A percentile compares a stretch with the other conserved stretches of the same genome.
These are phyloP conservation scores for Trichoderma sp. DNA, from an alignment of 2,329 filamentous ascomycete species.

Conservation along the genomic window DNA sequence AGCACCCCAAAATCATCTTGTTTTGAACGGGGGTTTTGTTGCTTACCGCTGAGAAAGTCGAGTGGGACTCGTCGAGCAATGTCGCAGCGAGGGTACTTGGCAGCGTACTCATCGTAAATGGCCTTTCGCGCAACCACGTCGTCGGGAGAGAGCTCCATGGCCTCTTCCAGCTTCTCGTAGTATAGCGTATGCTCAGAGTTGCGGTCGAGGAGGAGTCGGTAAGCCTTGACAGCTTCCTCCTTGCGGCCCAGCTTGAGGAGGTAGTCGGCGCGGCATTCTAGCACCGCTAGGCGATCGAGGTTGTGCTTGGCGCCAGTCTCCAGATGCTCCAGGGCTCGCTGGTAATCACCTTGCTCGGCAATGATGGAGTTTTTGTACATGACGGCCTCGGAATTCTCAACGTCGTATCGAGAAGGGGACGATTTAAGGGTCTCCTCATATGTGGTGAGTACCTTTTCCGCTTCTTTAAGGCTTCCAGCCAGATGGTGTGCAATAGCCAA, in stretches of 20 bases:
- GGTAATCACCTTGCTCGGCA: conserved; percentile 78
- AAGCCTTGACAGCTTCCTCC: conserved; percentile 78
- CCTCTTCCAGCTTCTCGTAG: conserved; percentile 72
- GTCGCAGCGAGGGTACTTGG: conserved; percentile 79
- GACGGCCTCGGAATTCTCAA: conserved; percentile 89
- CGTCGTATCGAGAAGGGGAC: conserved; percentile 70
- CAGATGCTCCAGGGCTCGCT: conserved; percentile 82
- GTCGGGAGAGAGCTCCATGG: conserved; percentile 57
- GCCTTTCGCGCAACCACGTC: conserved; percentile 65
- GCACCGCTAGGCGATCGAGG: conserved; percentile 76
- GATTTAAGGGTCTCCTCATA: conserved; percentile 92
- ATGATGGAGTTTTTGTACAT: conserved; percentile 97
- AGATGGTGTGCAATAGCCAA: conserved; percentile 90
- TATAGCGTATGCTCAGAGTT: conserved; percentile 87
- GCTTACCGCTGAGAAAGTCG: conserved; percentile 74
- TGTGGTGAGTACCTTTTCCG: conserved; percentile 84
- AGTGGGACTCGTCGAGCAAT: conserved; percentile 81
- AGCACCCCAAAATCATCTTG: neutral
- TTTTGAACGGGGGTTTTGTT: neutral
- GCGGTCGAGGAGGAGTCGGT: conserved; percentile 74
- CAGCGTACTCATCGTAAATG: conserved; percentile 72
- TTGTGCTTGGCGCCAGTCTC: conserved; percentile 72
- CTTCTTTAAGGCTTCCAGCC: conserved; percentile 77
- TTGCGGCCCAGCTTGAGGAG: conserved; percentile 72
- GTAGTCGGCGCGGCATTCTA: conserved; percentile 85